Conservation (phyloP, 2,329 filamentous ascomycete species). For the Botrytis cinerea region DNA sequence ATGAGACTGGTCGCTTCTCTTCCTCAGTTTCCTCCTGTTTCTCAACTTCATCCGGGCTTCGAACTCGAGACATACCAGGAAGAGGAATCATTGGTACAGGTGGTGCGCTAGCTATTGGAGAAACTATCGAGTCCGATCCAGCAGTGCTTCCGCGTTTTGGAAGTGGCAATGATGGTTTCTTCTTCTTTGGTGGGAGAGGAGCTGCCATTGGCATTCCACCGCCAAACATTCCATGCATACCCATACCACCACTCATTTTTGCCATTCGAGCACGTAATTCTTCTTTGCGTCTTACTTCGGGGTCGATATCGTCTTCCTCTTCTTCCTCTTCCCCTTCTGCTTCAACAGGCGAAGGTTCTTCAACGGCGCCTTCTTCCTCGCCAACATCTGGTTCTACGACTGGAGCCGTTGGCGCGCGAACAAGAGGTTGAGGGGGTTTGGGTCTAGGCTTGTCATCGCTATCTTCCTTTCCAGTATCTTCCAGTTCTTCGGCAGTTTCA, state of each 20-base stretch:
- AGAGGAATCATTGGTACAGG: constrained; percentile 65
- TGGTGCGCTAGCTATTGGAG: constrained; percentile 50
- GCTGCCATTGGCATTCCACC: constrained; percentile 64
- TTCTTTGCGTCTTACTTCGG: constrained; percentile 80
- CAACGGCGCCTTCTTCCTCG: constrained; percentile 49
- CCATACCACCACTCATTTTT: constrained; percentile 97
- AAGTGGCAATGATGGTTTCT: constrained; percentile 49
- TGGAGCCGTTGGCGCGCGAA: constrained; percentile 45
- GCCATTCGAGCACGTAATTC: constrained; percentile 95
- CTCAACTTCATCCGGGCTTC: constrained; percentile 51
- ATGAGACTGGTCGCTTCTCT: constrained; percentile 51
- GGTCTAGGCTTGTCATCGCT: constrained; percentile 58
- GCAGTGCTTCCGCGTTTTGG: constrained; percentile 45
- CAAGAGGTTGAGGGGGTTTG: constrained; percentile 40
- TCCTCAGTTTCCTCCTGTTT: constrained; percentile 42
- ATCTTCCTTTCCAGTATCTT: constrained; percentile 71
- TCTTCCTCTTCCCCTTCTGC: constrained; percentile 67
- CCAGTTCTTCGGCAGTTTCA: constrained; percentile 62
- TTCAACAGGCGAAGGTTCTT: constrained; percentile 45
- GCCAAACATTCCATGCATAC: constrained; percentile 92
- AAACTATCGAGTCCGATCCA: constrained; percentile 49
- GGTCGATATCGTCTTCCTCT: constrained; percentile 83
- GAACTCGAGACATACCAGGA: constrained; percentile 66
- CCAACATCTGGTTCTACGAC: constrained; percentile 46
- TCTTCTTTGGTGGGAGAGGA: constrained; percentile 55